Evolutionary conservation across 2,329 filamentous ascomycete genomes (phyloP).

Genomic region (Xylariaceae sp.): DNA sequence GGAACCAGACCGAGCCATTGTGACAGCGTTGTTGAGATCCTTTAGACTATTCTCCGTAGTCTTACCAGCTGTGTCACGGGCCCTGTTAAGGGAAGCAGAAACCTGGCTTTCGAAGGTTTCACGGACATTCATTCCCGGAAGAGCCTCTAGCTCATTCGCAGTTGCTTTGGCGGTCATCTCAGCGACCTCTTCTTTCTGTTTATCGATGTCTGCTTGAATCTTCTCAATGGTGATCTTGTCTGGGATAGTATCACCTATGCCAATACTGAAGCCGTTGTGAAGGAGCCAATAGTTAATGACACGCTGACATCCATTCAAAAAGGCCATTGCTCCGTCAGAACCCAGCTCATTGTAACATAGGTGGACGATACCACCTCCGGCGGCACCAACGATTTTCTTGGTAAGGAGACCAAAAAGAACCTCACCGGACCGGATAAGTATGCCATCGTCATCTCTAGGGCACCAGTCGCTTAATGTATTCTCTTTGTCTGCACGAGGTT

Average conservation of each 20-base stretch:
- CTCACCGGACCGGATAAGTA: slow-evolving; percentile 83
- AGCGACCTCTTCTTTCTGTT: slow-evolving; percentile 78
- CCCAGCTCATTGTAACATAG: slow-evolving; percentile 96
- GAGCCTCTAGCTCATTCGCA: slow-evolving; percentile 81
- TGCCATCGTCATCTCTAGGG: slow-evolving; percentile 71
- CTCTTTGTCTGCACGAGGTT: slow-evolving; percentile 46
- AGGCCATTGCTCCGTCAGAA: slow-evolving; percentile 79
- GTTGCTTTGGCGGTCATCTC: slow-evolving; percentile 75
- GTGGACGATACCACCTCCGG: slow-evolving; percentile 87
- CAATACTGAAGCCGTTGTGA: slow-evolving; percentile 95
- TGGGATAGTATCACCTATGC: slow-evolving; percentile 96
- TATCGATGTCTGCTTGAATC: slow-evolving; percentile 78
- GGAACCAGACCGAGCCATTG: slow-evolving; percentile 94
- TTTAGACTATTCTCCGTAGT: slow-evolving; percentile 89
- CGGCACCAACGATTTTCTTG: slow-evolving; percentile 93
- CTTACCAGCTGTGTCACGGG: slow-evolving; percentile 94
- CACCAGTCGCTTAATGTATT: slow-evolving; percentile 44
- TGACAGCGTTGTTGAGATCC: slow-evolving; percentile 92
- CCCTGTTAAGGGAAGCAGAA: slow-evolving; percentile 87
- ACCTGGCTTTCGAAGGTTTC: slow-evolving; percentile 98
- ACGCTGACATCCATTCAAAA: slow-evolving; percentile 93
- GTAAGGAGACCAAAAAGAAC: slow-evolving; percentile 86
- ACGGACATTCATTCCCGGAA: slow-evolving; percentile 97
- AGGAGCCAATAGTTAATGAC: slow-evolving; percentile 97
- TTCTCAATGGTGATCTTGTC: slow-evolving; percentile 79